These are phyloP conservation scores for Pleurostoma richardsiae DNA, from an alignment of 2,329 filamentous ascomycete genomes.

Conservation along the genomic window DNA sequence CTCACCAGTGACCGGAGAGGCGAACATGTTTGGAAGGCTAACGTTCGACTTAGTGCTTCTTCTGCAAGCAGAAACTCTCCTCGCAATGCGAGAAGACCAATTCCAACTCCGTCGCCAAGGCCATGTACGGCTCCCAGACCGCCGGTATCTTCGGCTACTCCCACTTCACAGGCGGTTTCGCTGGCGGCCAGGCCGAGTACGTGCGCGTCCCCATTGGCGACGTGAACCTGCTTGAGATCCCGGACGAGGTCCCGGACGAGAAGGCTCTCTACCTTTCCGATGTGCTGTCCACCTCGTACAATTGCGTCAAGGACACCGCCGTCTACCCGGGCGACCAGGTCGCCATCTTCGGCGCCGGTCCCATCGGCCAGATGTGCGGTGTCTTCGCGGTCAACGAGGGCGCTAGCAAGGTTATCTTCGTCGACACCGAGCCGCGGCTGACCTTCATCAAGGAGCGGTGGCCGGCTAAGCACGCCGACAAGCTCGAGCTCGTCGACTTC, in stretches of 20 bases:
- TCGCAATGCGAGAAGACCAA: constrained; percentile 80
- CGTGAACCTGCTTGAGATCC: constrained; percentile 75
- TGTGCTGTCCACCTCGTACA: constrained; percentile 73
- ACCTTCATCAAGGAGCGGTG: constrained; percentile 62
- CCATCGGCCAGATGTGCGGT: constrained; percentile 79
- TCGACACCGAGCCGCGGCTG: constrained; percentile 69
- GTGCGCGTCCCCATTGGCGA: constrained; percentile 76
- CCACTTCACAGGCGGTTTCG: constrained; percentile 81
- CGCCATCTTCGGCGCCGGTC: constrained; percentile 80
- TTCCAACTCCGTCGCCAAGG: constrained; percentile 62
- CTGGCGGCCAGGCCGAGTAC: constrained; percentile 84
- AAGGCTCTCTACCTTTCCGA: constrained; percentile 79
- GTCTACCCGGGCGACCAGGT: constrained; percentile 75
- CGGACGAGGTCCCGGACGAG: constrained; percentile 76
- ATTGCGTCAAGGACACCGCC: constrained; percentile 76
- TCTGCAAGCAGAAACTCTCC: constrained; percentile 72
- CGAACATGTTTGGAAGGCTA: neutral
- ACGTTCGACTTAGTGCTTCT: constrained; percentile 53
- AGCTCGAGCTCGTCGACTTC: constrained; percentile 68
- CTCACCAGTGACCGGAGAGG: no score
- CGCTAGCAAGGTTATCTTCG: constrained; percentile 70
- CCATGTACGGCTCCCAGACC: constrained; percentile 75
- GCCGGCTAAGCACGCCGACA: constrained; percentile 36
- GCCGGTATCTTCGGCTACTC: constrained; percentile 70
- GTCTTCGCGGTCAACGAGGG: constrained; percentile 72